Evolutionary conservation across 1,284 basidiomycete genomes (phyloP).

Genomic region (Microbotryum lychnidis-dioicae): DNA sequence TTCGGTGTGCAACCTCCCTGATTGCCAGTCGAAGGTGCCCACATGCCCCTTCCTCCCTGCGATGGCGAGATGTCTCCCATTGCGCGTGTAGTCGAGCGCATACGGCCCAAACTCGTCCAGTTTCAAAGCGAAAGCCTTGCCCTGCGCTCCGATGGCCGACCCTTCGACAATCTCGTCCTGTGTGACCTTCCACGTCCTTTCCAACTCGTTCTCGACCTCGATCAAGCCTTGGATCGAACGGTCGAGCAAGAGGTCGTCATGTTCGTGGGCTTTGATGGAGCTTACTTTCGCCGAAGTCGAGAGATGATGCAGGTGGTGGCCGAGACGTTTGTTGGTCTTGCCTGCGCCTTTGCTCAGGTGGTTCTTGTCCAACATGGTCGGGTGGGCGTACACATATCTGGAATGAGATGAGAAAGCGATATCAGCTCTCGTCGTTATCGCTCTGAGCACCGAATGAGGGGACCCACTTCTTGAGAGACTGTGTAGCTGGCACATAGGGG

Average conservation of each 20-base stretch:
- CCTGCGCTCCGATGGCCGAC: constrained; percentile 51
- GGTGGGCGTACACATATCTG: constrained; percentile 43
- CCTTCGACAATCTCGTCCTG: constrained; percentile 61
- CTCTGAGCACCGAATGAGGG: no score
- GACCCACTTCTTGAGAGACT: constrained; percentile 23
- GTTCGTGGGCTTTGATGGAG: constrained; percentile 20
- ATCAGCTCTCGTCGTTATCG: neutral
- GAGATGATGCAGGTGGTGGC: constrained; percentile 23
- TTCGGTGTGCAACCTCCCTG: constrained; percentile 76
- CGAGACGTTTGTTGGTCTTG: constrained; percentile 37
- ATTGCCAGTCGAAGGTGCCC: constrained; percentile 93
- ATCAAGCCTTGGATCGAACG: constrained; percentile 51
- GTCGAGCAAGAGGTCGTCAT: constrained; percentile 46
- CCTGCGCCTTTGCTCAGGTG: constrained; percentile 56
- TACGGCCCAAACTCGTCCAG: constrained; percentile 79
- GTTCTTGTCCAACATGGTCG: constrained; percentile 5
- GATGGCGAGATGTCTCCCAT: constrained; percentile 83
- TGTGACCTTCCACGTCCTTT: constrained; percentile 77
- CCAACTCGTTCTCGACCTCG: constrained; percentile 65
- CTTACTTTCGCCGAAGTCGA: constrained; percentile 16
- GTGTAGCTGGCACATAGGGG: constrained; percentile 20
- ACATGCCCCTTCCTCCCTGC: constrained; percentile 76
- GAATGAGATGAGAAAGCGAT: constrained; percentile 44
- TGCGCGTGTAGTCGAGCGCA: constrained; percentile 71
- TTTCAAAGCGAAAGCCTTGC: constrained; percentile 68